Base-by-base conservation (phyloP, 208 protist species). In the Naegleria fowleri region DNA sequence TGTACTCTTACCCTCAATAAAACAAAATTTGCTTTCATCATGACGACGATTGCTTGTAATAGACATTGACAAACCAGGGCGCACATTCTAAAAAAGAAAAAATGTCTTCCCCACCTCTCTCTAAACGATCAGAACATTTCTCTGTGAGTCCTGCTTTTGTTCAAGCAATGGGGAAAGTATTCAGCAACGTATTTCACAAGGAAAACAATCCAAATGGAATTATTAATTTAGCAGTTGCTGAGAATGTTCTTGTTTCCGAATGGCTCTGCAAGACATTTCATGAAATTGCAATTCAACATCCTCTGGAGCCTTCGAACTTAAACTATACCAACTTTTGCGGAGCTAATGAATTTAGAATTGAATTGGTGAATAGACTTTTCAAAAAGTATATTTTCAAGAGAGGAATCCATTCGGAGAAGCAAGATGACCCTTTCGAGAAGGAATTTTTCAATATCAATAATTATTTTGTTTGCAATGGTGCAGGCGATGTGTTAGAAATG, bases 161-260 rank as follows among this genome's bases (percentile, higher is more conserved):
- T 3, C 22, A 29, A 29, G 55, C 55, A 4, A 67, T 67, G 55
- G 55, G 55, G 19, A 58, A 88, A 15, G 85, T 58, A 6, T 88
- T 88, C 55, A 5, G 0, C 0, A 38, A 88, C 38, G 0, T 58
- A 13, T 88, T 36, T 38, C 39, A 88, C 58, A 9, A 25, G 6
- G 29, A 48, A 29, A 88, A 11, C 11, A 88, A 88, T 58, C 39
- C 39, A 13, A 88, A 48, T 39, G 85, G 85, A 38, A 40, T 58
- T 22, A 88, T 88, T 15, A 88, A 88, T 39, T 39, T 88, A 36
- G 85, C n/a, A 36, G 85, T 88, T 25, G 85, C 85, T 25, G 85
- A 88, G 9, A 88, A 88, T 58, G n/a, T 58, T 36, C 85, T 88
- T 19, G 16, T 38, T 29, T 15, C 41, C 41, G 41, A 88, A 22